phyloP scores from a whole-genome alignment of 768 basidiomycete genomes.

The Leccinellum rugosiceps region DNA sequence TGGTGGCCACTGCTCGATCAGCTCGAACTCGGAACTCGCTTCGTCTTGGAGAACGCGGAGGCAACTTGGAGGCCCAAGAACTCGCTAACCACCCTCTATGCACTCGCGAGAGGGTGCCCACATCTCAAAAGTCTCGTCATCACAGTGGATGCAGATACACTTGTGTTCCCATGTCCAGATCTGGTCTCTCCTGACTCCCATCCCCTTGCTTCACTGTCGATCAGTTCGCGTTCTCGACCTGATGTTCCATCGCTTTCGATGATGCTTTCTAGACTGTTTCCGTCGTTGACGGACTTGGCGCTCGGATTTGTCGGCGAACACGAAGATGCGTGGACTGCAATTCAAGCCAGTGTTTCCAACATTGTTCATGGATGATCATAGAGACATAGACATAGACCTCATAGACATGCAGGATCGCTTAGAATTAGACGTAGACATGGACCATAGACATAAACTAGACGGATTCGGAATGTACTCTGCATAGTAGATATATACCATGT shows the following conservation, averaged over 20 bases:
- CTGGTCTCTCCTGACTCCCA: background rate
- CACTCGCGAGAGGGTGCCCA: constrained; percentile 17
- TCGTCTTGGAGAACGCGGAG: constrained; percentile 24
- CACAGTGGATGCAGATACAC: constrained; percentile 10
- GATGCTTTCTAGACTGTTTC: constrained; percentile 38
- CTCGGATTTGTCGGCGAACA: constrained; percentile 31
- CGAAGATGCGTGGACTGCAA: constrained; percentile 29
- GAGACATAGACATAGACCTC: constrained; percentile 4
- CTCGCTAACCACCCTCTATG: constrained; percentile 17
- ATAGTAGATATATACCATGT: background rate
- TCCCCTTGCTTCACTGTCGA: constrained; percentile 33
- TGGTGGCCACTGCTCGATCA: constrained; percentile 47
- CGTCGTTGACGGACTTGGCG: constrained; percentile 35
- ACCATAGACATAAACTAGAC: constrained; percentile 1
- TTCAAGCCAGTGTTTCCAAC: constrained; percentile 11
- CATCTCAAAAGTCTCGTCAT: constrained; percentile 18
- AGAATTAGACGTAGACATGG: background rate
- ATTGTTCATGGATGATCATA: background rate
- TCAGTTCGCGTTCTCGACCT: constrained; percentile 32
- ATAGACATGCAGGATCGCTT: background rate
- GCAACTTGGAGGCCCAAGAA: constrained; percentile 16
- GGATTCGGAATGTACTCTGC: too few species aligned
- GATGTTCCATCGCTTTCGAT: constrained; percentile 27
- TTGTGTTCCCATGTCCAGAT: background rate
- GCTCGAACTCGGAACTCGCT: constrained; percentile 39